Base-by-base conservation (phyloP, 192 early-diverging fungal species). In the Backusella mclennaniae region DNA sequence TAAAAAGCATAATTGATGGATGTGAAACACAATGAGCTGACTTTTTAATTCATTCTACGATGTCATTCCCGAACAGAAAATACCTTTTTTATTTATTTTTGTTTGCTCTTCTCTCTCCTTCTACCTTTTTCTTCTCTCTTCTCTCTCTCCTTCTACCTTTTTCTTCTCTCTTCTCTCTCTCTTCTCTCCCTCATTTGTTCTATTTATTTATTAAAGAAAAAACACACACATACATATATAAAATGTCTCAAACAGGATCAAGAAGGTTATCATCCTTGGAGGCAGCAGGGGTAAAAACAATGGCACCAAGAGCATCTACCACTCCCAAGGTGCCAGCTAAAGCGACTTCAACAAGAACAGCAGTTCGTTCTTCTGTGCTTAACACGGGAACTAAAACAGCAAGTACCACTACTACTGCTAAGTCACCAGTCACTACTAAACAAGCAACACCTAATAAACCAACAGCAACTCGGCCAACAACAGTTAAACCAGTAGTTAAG, bases 11-110 rank as follows among this genome's bases (percentile, higher is more conserved):
- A 29, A 63, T 11, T 63, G 56, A 63, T 29, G 8, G 56, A 63
- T 29, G 56, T 63, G 56, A 63, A 63, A 63, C 56, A 11, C 56
- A 63, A 59, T 63, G 26, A 63, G 56, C 56, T 63, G 56, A 63
- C 56, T 63, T 63, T 63, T 63, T 63, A 63, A 63, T 63, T 63
- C 56, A 29, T 63, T 63, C 56, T 26, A 63, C 56, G 56, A 63
- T 63, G 56, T 29, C 56, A 63, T 63, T 63, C 56, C 56, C 56
- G 56, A 59, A 63, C 2, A 12, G 35, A 38, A 9, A 7, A 41
- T 69, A 38, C 21, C 19, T 69, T 38, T 69, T 39, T 69, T 41
- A 23, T 35, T 35, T 35, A 35, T 11, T 69, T 69, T n/a, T 39
- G 35, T 69, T 69, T 39, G 3, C 21, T 23, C 38, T 69, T 39